Conservation (phyloP, 2,329 filamentous ascomycete genomes). For the Rutstroemia sp. region DNA sequence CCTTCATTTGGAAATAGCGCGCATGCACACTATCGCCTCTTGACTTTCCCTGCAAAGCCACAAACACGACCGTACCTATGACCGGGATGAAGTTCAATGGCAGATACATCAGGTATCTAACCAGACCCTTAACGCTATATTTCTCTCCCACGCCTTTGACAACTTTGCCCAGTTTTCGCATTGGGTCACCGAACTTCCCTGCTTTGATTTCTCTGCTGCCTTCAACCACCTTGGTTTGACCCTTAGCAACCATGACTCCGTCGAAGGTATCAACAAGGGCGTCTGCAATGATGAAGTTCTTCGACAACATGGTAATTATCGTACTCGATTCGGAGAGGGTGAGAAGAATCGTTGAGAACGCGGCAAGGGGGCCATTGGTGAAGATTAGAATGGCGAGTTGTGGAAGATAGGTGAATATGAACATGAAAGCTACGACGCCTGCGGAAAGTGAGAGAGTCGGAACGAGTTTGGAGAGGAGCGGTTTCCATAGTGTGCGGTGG, state of each 20-base stretch:
- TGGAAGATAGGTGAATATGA: conserved; percentile 77
- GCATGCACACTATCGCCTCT: conserved; percentile 38
- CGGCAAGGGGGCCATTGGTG: conserved; percentile 75
- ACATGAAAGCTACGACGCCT: conserved; percentile 72
- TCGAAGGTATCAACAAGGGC: conserved; percentile 87
- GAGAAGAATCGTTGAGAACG: conserved; percentile 63
- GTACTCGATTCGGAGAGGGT: conserved; percentile 56
- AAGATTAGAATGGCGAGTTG: conserved; percentile 78
- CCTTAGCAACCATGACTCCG: conserved; percentile 51
- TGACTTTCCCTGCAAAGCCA: conserved; percentile 60
- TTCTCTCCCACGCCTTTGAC: conserved; percentile 50
- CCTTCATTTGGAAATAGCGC: conserved; percentile 85
- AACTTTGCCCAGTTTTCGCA: conserved; percentile 47
- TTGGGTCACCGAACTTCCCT: conserved; percentile 43
- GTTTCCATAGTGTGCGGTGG: conserved; percentile 51
- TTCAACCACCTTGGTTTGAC: conserved; percentile 54
- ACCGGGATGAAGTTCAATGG: conserved; percentile 91
- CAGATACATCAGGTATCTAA: conserved; percentile 64
- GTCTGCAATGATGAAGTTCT: conserved; percentile 72
- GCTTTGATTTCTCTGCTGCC: conserved; percentile 67
- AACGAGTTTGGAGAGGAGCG: conserved; percentile 45
- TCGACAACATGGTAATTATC: conserved; percentile 49
- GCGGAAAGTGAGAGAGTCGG: conserved; percentile 63
- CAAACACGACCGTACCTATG: conserved; percentile 74
- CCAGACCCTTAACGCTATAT: conserved; percentile 53